Evolutionary conservation across 2,329 filamentous ascomycete genomes (phyloP).

Genomic region (Alternaria infectoria): DNA sequence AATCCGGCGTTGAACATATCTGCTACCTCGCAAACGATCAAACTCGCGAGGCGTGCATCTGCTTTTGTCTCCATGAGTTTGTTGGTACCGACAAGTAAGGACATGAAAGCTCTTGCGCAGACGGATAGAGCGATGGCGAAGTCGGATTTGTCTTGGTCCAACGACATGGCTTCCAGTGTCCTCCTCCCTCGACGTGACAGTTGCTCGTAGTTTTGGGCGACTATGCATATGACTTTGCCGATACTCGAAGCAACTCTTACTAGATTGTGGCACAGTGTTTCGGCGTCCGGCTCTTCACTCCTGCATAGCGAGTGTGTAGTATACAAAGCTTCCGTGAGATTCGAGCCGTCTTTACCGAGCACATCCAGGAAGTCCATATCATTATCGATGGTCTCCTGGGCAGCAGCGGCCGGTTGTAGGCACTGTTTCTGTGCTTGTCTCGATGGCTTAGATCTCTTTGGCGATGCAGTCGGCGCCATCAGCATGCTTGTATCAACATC

Average conservation of each 20-base stretch:
- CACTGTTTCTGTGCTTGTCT: conserved; percentile 13
- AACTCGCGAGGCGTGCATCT: conserved; percentile 20
- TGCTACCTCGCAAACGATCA: conserved; percentile 42
- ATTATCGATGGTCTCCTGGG: conserved; percentile 32
- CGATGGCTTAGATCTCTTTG: conserved; percentile 21
- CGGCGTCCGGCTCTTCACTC: conserved; percentile 13
- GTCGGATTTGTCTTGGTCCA: conserved; percentile 35
- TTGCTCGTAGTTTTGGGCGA: conserved; percentile 27
- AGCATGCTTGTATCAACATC: conserved; percentile 24
- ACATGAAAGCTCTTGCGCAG: conserved; percentile 40
- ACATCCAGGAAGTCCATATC: conserved; percentile 36
- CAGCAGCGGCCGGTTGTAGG: conserved; percentile 13
- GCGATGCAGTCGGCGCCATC: conserved; percentile 19
- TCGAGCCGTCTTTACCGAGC: conserved; percentile 20
- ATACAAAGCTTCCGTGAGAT: conserved; percentile 38
- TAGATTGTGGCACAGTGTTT: conserved; percentile 35
- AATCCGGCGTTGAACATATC: conserved; percentile 49
- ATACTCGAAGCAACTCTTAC: conserved; percentile 31
- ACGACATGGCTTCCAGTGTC: conserved; percentile 10
- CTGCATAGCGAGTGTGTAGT: conserved; percentile 37
- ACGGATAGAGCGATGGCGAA: conserved; percentile 34
- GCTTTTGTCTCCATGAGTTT: conserved; percentile 23
- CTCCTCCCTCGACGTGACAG: conserved; percentile 18
- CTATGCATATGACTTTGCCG: conserved; percentile 28
- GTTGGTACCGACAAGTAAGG: conserved; percentile 38